Evolutionary conservation across 352 stramenopile genomes (phyloP), one percentile per base, ranked within the genome.

Genomic region (Phytophthora boehmeriae): DNA sequence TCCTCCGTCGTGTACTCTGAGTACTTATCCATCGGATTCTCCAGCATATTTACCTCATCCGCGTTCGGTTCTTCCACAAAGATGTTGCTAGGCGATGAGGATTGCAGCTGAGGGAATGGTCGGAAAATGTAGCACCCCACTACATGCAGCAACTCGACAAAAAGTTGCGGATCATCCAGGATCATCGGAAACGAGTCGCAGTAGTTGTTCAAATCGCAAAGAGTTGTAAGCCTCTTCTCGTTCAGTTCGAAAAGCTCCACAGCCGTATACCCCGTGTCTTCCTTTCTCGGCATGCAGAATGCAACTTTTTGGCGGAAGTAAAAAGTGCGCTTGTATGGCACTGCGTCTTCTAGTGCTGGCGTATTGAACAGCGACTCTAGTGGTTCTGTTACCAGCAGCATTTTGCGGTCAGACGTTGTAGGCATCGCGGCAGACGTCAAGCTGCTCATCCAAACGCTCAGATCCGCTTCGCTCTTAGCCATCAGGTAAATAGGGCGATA

Each of bases 251-350:
- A 95, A n/a, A 91, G 75, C 47, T 95, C 82, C 32, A 71, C 74
- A 1, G 62, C 58, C 9, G 60, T 67, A 35, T 81, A 80, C 13
- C 48, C 54, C 20, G 58, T 65, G 66, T 93, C 84, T 36, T 79
- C 68, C n/a, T 59, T 78, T 9, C 82, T 68, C 2, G 86, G 86
- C 58, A 93, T 60, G 17, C 82, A 90, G 43, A 92, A 95, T 42
- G 86, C 86, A 28, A 95, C 75, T 50, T 95, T 95, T 50, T 95
- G 83, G 13, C 86, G 80, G 36, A 92, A 95, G 65, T 92, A 93
- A 62, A 80, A 93, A 23, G 83, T 87, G 16, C 86, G 86, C 50
- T 93, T 89, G 76, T 92, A 93, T 23, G 86, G 82, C 44, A 93
- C 71, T 1, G 82, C 80, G 49, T 93, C 84, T 65, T 95, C 86